Evolutionary conservation across 441 rosid genomes (phyloP).

Genomic region (Adansonia gregorii): DNA sequence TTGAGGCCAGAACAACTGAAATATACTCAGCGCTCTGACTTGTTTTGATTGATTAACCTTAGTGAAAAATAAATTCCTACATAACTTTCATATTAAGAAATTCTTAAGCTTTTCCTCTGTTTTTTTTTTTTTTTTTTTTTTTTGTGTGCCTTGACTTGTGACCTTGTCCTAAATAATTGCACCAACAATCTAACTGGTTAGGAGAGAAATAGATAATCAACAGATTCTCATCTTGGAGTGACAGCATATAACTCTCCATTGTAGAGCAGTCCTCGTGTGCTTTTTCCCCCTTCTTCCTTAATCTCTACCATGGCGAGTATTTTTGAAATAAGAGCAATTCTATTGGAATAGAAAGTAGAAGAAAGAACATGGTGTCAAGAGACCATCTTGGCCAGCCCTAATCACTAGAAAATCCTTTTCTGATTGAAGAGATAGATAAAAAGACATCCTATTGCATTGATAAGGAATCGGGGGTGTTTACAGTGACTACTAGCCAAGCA

Average conservation of each 20-base stretch:
- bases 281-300: background rate
- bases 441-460: background rate
- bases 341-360: background rate
- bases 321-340: background rate
- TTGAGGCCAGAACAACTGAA: background rate
- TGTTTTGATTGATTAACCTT: background rate
- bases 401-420: background rate
- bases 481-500: conserved; percentile 5
- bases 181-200: background rate
- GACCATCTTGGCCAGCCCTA: background rate
- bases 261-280: background rate
- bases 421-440: background rate
- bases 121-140: background rate
- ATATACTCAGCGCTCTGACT: background rate
- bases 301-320: background rate
- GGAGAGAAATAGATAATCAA: background rate
- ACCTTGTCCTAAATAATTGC: background rate
- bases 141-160: background rate
- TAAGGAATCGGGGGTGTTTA: background rate
- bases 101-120: background rate
- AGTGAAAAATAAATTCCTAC: background rate
- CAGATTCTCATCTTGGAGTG: background rate
- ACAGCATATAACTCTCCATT: background rate
- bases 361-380: background rate
- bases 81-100: conserved; percentile 11